These are phyloP conservation scores for Trichomonas vaginalis DNA, from an alignment of 208 protist genomes.

Conservation along the genomic window DNA sequence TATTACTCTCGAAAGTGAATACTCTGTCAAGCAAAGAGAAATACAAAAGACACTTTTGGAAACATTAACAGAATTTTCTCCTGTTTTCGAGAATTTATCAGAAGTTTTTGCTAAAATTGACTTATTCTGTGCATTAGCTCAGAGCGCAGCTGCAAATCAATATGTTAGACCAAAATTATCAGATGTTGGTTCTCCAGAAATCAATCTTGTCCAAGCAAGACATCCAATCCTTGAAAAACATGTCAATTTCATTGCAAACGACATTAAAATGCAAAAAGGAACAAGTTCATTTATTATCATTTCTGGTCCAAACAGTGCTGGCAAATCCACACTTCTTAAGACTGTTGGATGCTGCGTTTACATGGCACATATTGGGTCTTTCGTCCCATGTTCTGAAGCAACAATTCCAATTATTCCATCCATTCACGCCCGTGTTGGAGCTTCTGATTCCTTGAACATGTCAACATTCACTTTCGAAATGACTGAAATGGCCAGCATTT, in stretches of 20 bases:
- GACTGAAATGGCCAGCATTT: slow-evolving; percentile 89
- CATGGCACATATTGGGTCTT: slow-evolving; percentile 94
- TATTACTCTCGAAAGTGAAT: neutral
- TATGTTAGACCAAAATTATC: neutral
- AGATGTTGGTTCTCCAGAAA: neutral
- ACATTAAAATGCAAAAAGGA: neutral
- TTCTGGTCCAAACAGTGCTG: slow-evolving; percentile 3
- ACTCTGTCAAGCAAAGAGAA: neutral
- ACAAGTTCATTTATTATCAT: neutral
- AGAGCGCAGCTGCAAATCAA: neutral
- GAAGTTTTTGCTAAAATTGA: slow-evolving; percentile 14
- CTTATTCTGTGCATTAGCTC: neutral
- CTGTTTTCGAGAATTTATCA: neutral
- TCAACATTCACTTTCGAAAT: slow-evolving; percentile 99
- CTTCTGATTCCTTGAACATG: slow-evolving; percentile 69
- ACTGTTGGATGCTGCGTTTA: slow-evolving; percentile 73
- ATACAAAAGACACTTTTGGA: neutral
- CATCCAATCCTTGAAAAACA: slow-evolving; percentile 19
- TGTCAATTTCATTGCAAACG: neutral
- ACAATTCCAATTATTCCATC: slow-evolving; percentile 58
- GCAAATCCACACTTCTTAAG: slow-evolving; percentile 72
- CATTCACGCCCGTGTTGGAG: slow-evolving; percentile 93
- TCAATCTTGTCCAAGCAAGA: neutral
- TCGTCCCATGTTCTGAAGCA: slow-evolving; percentile 72
- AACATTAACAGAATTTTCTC: neutral